These are phyloP conservation scores for Penicillium herquei DNA, from an alignment of 495 filamentous ascomycete species.

Conservation along the genomic window DNA sequence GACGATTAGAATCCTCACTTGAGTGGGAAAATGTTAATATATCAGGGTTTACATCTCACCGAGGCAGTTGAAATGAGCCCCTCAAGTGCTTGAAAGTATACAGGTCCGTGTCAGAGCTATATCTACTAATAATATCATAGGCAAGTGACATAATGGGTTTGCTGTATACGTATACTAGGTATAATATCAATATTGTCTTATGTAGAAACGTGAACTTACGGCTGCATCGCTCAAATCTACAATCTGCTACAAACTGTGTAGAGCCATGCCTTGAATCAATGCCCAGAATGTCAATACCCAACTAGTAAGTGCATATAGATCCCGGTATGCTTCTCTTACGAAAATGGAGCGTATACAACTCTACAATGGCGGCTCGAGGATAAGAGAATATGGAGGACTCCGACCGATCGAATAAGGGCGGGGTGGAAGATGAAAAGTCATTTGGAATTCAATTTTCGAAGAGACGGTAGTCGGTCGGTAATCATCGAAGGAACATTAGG, in stretches of 20 bases:
- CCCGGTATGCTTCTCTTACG: background rate
- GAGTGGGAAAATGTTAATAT: no score
- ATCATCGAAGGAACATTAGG: constrained; percentile 36
- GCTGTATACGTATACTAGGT: no score
- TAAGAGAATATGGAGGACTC: constrained; percentile 2
- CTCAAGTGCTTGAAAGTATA: background rate
- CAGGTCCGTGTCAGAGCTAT: no score
- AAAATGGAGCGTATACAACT: background rate
- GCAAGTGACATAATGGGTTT: no score
- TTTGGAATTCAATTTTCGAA: constrained; percentile 37
- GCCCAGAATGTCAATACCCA: background rate
- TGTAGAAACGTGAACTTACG: background rate
- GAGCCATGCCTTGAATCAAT: no score
- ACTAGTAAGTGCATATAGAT: no score
- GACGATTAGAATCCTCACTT: no score
- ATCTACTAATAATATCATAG: no score
- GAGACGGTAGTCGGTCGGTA: constrained; percentile 36
- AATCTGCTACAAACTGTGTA: background rate
- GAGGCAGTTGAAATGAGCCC: background rate
- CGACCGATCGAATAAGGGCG: constrained; percentile 32
- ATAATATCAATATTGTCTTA: background rate
- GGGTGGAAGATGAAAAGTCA: constrained; percentile 27
- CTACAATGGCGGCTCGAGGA: constrained; percentile 16
- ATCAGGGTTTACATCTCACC: no score
- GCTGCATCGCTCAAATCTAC: background rate